Evolutionary conservation across 208 protist genomes (phyloP).

Genomic region (Tritrichomonas foetus): DNA sequence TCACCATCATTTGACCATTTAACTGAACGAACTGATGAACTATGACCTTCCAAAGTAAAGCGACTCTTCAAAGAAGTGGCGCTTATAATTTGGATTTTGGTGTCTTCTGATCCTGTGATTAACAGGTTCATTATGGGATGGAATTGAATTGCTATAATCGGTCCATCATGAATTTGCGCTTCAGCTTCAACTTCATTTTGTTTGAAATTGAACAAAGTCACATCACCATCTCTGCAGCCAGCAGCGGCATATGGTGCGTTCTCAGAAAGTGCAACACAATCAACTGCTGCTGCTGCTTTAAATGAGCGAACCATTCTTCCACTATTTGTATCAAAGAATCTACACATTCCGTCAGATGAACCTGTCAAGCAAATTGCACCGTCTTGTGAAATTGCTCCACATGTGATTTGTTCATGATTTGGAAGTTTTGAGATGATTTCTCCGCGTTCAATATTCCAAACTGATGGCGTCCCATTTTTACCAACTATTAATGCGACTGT

Average conservation of each 20-base stretch:
- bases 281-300: not conserved
- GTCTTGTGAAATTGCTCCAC: not conserved
- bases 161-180: not conserved
- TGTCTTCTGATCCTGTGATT: not conserved
- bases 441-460: not conserved
- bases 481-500: not conserved
- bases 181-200: not conserved
- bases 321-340: not conserved
- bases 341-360: not conserved
- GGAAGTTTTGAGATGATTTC: not conserved
- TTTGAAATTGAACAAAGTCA: not conserved
- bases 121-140: not conserved
- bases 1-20: not conserved
- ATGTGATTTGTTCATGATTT: not conserved
- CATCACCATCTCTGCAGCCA: not conserved
- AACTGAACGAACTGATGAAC: not conserved
- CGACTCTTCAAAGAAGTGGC: not conserved
- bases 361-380: not conserved
- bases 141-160: not conserved
- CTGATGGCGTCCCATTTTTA: not conserved
- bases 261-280: not conserved
- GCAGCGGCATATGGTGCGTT: not conserved
- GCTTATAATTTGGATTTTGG: no score
- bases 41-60: not conserved
- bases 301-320: not conserved